Evolutionary conservation across 192 early-diverging fungal genomes (phyloP).

Genomic region (Entomortierella chlamydospora): DNA sequence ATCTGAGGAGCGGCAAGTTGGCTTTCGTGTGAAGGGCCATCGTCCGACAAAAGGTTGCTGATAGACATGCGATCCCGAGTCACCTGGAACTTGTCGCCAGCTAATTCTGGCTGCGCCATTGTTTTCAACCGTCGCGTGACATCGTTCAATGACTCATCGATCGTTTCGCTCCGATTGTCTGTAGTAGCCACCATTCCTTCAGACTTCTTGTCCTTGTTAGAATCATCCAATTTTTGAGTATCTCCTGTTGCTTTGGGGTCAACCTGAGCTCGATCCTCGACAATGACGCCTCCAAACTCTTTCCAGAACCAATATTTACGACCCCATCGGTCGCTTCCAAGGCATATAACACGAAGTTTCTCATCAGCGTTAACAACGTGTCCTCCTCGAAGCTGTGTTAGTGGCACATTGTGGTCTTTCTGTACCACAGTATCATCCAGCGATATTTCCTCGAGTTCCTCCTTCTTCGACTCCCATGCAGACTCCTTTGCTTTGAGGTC

Average conservation of each 20-base stretch:
- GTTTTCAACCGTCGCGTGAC: slow-evolving; percentile 40
- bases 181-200: not conserved
- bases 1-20: not conserved
- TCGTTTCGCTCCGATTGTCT: not conserved
- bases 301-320: slow-evolving; percentile 55
- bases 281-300: slow-evolving; percentile 46
- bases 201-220: not conserved
- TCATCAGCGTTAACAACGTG: slow-evolving; percentile 40
- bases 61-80: slow-evolving; percentile 28
- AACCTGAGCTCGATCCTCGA: slow-evolving; percentile 42
- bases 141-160: slow-evolving; percentile 14
- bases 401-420: slow-evolving; percentile 43
- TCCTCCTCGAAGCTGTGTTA: slow-evolving; percentile 44
- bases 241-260: slow-evolving; percentile 7
- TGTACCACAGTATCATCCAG: slow-evolving; percentile 38
- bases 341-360: slow-evolving; percentile 32
- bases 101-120: slow-evolving; percentile 31
- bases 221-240: too few relatives aligned
- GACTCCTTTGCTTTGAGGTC: slow-evolving; percentile 37
- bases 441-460: slow-evolving; percentile 28
- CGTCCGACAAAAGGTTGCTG: slow-evolving; percentile 17
- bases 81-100: slow-evolving; percentile 8
- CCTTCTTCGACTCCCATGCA: slow-evolving; percentile 48
- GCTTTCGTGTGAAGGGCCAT: not conserved
- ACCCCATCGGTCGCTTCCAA: slow-evolving; percentile 51